Percentiles rank a stretch among this genome's conserved stretches.
These are phyloP conservation scores for Backusella luteola DNA, from an alignment of 192 early-diverging fungal genomes.

Conservation along the genomic window DNA sequence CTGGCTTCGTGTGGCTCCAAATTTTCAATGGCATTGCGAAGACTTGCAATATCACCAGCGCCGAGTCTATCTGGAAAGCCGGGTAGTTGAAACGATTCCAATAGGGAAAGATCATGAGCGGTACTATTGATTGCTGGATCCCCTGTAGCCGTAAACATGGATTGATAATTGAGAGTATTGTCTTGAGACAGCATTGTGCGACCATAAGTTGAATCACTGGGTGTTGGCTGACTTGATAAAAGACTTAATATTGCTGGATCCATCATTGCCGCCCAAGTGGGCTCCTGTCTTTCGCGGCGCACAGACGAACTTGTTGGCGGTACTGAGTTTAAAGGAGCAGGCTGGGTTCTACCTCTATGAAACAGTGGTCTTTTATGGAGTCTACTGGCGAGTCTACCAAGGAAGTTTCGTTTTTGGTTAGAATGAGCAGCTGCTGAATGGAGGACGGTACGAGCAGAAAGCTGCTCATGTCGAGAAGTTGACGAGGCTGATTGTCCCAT, in stretches of 20 bases:
- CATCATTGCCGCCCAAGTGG: neutral
- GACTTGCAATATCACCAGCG: neutral
- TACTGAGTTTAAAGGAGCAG: neutral
- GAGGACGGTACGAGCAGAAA: conserved; percentile 10
- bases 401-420: neutral
- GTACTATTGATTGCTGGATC: neutral
- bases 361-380: neutral
- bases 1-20: neutral
- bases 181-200: neutral
- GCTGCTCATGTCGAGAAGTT: conserved; percentile 19
- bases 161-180: neutral
- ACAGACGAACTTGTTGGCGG: conserved; percentile 12
- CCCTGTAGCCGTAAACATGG: neutral
- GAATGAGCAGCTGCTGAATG: conserved; percentile 18
- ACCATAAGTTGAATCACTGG: neutral
- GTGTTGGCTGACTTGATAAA: neutral
- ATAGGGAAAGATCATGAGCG: neutral
- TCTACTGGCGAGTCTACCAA: conserved; percentile 9
- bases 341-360: neutral
- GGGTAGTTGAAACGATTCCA: neutral
- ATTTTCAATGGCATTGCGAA: neutral
- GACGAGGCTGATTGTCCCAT: conserved; percentile 28
- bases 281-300: conserved; percentile 5
- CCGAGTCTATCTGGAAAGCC: neutral
- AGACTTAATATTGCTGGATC: neutral